phyloP scores from a whole-genome alignment of 768 basidiomycete species.

The Suillus tomentosus region DNA sequence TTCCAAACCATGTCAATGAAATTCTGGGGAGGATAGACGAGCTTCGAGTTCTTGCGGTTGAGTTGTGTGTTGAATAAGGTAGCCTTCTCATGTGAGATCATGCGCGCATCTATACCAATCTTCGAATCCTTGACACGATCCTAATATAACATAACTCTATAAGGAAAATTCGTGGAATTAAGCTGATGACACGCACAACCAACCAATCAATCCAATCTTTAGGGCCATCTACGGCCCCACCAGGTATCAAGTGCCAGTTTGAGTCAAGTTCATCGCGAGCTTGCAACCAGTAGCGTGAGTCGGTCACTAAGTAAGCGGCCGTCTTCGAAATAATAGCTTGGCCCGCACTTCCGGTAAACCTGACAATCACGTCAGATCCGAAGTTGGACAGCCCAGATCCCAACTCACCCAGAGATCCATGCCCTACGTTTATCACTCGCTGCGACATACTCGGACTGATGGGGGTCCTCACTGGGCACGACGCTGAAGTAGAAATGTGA shows the following conservation, averaged over 20 bases:
- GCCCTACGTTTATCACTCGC: slow-evolving; percentile 74
- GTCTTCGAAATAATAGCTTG: slow-evolving; percentile 67
- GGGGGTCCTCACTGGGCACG: slow-evolving; percentile 79
- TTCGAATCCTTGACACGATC: slow-evolving; percentile 44
- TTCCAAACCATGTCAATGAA: slow-evolving; percentile 83
- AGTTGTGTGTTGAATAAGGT: slow-evolving; percentile 60
- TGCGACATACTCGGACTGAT: slow-evolving; percentile 82
- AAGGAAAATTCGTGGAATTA: slow-evolving; percentile 9
- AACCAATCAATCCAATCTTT: slow-evolving; percentile 84
- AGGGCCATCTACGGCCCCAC: slow-evolving; percentile 53
- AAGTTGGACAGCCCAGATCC: slow-evolving; percentile 29
- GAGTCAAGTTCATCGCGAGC: slow-evolving; percentile 67
- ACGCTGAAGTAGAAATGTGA: slow-evolving; percentile 45
- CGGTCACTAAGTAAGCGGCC: slow-evolving; percentile 73
- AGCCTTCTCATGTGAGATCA: slow-evolving; percentile 76
- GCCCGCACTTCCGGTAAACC: slow-evolving; percentile 69
- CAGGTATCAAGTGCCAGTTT: slow-evolving; percentile 71
- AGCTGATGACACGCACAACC: slow-evolving; percentile 43
- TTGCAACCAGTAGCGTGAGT: slow-evolving; percentile 85
- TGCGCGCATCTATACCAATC: slow-evolving; percentile 84
- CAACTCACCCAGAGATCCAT: slow-evolving; percentile 71
- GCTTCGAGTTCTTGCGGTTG: slow-evolving; percentile 53
- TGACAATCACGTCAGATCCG: slow-evolving; percentile 29
- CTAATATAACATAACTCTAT: slow-evolving; percentile 26
- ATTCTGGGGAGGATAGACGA: slow-evolving; percentile 83